phyloP scores from a whole-genome alignment of 768 basidiomycete species.

The Jaapia argillacea region DNA sequence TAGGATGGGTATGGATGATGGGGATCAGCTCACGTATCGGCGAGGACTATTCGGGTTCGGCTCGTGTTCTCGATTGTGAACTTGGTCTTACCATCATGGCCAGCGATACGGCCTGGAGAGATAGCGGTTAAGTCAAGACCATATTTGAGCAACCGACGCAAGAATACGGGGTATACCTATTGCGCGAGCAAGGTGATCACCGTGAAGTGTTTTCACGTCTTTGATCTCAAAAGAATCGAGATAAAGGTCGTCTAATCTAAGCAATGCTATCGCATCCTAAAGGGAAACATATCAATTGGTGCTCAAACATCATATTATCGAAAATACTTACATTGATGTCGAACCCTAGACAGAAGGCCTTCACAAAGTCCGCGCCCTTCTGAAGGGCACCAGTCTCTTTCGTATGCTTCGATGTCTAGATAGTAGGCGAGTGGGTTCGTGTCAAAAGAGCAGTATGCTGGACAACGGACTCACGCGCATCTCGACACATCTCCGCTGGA shows the following conservation, averaged over 20 bases:
- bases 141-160: not conserved
- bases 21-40: slow-evolving; percentile 94
- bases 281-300: slow-evolving; percentile 4
- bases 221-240: slow-evolving; percentile 99
- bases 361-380: slow-evolving; percentile 95
- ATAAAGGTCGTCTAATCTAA: slow-evolving; percentile 93
- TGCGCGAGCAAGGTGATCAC: slow-evolving; percentile 96
- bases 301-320: slow-evolving; percentile 1
- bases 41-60: slow-evolving; percentile 94
- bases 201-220: slow-evolving; percentile 96
- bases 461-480: slow-evolving; percentile 56
- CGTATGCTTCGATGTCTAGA: slow-evolving; percentile 87
- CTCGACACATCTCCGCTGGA: slow-evolving; percentile 81
- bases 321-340: slow-evolving; percentile 72
- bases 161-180: slow-evolving; percentile 51
- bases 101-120: slow-evolving; percentile 82
- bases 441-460: not conserved
- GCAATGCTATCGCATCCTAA: slow-evolving; percentile 90
- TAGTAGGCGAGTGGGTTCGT: not conserved
- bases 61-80: slow-evolving; percentile 98
- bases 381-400: slow-evolving; percentile 90
- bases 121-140: slow-evolving; percentile 4
- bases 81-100: slow-evolving; percentile 97
- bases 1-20: slow-evolving; percentile 5
- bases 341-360: slow-evolving; percentile 91